Evolutionary conservation across 176 grass and related monocot species (phyloP).

Genomic region (Carex cristatella): DNA sequence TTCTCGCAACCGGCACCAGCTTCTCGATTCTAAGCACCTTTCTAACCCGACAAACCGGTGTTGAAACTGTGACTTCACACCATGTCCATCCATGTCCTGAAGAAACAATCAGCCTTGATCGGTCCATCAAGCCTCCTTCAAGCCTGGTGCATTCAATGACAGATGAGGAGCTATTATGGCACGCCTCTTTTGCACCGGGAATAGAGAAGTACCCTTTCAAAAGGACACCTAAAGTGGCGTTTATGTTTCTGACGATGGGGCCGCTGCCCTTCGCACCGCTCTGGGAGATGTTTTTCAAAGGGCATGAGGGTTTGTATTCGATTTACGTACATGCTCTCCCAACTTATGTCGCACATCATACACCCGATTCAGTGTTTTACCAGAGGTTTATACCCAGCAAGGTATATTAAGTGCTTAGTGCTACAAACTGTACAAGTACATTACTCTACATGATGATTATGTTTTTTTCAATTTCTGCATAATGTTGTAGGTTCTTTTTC

Average conservation of each 20-base stretch:
- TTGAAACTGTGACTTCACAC: conserved; percentile 14
- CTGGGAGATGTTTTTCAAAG: conserved; percentile 81
- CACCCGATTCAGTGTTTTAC: conserved; percentile 62
- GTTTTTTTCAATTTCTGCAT: neutral
- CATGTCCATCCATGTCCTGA: conserved; percentile 49
- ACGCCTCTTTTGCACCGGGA: conserved; percentile 52
- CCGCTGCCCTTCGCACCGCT: conserved; percentile 65
- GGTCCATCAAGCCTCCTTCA: conserved; percentile 37
- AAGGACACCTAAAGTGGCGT: conserved; percentile 66
- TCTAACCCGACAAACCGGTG: conserved; percentile 46
- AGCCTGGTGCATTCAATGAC: conserved; percentile 51
- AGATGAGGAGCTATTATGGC: conserved; percentile 87
- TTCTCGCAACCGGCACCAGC: conserved; percentile 49
- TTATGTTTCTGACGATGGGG: conserved; percentile 86
- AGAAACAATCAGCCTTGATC: conserved; percentile 30
- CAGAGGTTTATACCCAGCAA: conserved; percentile 72
- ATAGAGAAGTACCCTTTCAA: conserved; percentile 50
- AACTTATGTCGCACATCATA: conserved; percentile 51
- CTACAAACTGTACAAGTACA: neutral
- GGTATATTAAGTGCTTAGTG: conserved; percentile 30
- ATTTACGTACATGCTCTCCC: conserved; percentile 70
- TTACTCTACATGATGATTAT: neutral
- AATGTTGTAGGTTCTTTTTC: neutral
- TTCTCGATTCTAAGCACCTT: conserved; percentile 56
- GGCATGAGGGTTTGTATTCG: conserved; percentile 64